These are phyloP conservation scores for Naematelia aurantialba DNA, from an alignment of 768 basidiomycete genomes.

Conservation along the genomic window DNA sequence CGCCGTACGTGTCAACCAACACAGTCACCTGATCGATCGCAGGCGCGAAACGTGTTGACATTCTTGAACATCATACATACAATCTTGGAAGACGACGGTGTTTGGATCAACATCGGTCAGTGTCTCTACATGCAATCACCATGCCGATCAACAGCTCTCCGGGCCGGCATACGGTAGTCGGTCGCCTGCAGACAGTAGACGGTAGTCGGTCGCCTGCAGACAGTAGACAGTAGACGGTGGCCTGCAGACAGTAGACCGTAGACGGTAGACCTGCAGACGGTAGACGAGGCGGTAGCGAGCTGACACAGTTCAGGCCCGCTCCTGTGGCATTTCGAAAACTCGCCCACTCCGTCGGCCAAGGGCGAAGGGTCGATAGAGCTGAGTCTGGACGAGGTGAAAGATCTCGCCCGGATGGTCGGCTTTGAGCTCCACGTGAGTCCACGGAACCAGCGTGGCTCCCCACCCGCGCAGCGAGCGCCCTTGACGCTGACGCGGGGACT, in stretches of 20 bases:
- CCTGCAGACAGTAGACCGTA: no score
- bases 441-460: not conserved
- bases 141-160: no score
- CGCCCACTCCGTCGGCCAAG: slow-evolving; percentile 53
- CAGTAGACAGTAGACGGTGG: no score
- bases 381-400: slow-evolving; percentile 81
- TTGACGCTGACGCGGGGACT: no score
- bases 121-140: not conserved
- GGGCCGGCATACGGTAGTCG: no score
- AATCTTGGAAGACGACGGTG: slow-evolving; percentile 76
- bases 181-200: no score
- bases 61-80: slow-evolving; percentile 82
- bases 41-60: slow-evolving; percentile 89
- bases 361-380: slow-evolving; percentile 80
- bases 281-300: not conserved
- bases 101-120: slow-evolving; percentile 85
- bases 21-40: slow-evolving; percentile 4
- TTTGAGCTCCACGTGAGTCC: slow-evolving; percentile 72
- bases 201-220: no score
- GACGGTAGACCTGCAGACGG: no score
- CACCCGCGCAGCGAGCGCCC: not conserved
- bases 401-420: slow-evolving; percentile 66
- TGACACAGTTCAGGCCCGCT: slow-evolving; percentile 62
- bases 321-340: slow-evolving; percentile 97
- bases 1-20: not conserved